Evolutionary conservation across 1,139 yeast species (phyloP), one percentile per base, ranked within the genome.

Genomic region (Geotrichum fermentans): DNA sequence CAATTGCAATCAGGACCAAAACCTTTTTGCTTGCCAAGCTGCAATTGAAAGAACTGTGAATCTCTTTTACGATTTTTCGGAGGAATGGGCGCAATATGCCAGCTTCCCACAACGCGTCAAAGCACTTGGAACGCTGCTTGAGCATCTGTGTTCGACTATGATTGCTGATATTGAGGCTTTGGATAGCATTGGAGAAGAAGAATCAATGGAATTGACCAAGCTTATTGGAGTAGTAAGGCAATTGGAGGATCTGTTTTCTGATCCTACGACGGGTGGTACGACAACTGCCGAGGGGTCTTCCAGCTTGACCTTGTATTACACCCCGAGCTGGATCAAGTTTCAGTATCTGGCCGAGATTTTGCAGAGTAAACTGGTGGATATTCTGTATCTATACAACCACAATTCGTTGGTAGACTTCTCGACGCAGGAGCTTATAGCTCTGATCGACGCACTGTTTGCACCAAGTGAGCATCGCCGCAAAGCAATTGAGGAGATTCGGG

Each of bases 401-500:
- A 94, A 90, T 14, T 83, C 81, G 49, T 78, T 87, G 53, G 85
- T 74, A 54, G 89, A 88, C 58, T 75, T 86, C 52, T 70, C 77
- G 7, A 79, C 94, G 0, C 69, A 73, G 1, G 97, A 89, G 64
- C 68, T 90, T 49, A 72, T 80, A 3, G 63, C 69, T 8, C 69
- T 89, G 60, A 71, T 90, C n/a, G 61, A 67, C 39, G 70, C 81
- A 38, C 68, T 87, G 45, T 89, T 89, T 65, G 79, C 85, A 4
- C 85, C 85, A 46, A 83, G 94, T 52, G 82, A 80, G 6, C 63
- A 79, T 44, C 74, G 95, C 56, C 75, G 75, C 40, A 70, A 70
- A 46, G 80, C 80, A 42, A 79, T 87, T 48, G 69, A 70, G 18
- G 92, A 85, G 56, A 82, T 87, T 40, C 24, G 43, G 45, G 34